These are phyloP conservation scores for Rhizoclosmatium globosum DNA, from an alignment of 192 early-diverging fungal genomes.

Conservation along the genomic window DNA sequence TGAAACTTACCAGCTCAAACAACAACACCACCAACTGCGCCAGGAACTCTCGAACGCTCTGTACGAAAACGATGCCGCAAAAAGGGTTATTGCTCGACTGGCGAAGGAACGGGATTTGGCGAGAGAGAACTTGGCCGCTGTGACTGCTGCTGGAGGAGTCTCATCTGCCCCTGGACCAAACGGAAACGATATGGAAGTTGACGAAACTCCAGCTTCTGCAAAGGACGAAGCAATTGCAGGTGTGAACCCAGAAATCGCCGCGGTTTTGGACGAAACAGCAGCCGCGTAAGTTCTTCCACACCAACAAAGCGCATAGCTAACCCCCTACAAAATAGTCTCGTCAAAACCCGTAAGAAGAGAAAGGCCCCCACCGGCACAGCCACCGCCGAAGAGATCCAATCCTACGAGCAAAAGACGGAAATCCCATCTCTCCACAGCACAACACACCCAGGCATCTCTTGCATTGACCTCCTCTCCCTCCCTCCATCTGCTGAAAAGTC, in stretches of 20 bases:
- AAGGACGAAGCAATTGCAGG: conserved; percentile 57
- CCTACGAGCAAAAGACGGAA: conserved; percentile 56
- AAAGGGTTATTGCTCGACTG: conserved; percentile 92
- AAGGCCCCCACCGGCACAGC: conserved; percentile 75
- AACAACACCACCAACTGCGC: conserved; percentile 88
- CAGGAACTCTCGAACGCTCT: conserved; percentile 94
- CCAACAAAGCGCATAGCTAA: too few species aligned
- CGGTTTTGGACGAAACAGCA: conserved; percentile 45
- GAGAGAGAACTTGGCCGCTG: conserved; percentile 50
- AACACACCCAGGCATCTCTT: conserved; percentile 72
- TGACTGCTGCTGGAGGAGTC: conserved; percentile 18
- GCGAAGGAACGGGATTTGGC: conserved; percentile 92
- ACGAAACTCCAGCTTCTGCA: conserved; percentile 18
- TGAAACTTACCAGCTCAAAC: conserved; percentile 91
- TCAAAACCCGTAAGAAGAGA: conserved; percentile 78
- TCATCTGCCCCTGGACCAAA: conserved; percentile 3
- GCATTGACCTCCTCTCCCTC: conserved; percentile 40
- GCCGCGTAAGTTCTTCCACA: conserved; percentile 27
- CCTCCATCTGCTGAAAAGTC: conserved; percentile 16
- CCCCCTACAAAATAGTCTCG: conserved; percentile 54
- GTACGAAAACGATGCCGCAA: conserved; percentile 96
- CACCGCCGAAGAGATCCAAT: conserved; percentile 70
- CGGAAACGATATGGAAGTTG: conserved; percentile 60
- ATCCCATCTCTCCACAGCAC: conserved; percentile 76
- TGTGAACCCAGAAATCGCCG: conserved; percentile 45